phyloP scores from a whole-genome alignment of 345 rosid genomes.

The Pistacia atlantica region DNA sequence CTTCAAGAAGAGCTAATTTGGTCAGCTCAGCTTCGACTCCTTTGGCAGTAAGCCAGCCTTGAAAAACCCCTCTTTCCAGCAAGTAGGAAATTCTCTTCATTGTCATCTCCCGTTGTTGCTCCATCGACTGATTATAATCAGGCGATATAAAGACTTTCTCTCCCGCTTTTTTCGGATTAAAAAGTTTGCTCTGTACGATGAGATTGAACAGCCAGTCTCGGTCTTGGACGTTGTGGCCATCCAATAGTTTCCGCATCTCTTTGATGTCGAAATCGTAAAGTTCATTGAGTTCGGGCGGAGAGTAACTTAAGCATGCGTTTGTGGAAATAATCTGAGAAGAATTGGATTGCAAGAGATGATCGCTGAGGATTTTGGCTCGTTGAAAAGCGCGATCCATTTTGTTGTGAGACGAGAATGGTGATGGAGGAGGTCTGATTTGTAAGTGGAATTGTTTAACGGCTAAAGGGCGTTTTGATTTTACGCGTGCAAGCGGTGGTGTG shows the following conservation, averaged over 20 bases:
- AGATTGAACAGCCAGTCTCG: conserved; percentile 84
- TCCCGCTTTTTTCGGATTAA: conserved; percentile 69
- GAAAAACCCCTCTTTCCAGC: conserved; percentile 61
- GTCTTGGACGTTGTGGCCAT: conserved; percentile 65
- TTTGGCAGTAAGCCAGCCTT: conserved; percentile 70
- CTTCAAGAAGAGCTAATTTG: conserved; percentile 64
- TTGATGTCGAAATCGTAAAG: conserved; percentile 46
- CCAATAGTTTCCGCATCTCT: conserved; percentile 72
- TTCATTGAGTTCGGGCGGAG: conserved; percentile 72
- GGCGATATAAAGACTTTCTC: conserved; percentile 72
- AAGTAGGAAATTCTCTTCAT: conserved; percentile 64
- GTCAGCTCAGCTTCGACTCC: conserved; percentile 63
- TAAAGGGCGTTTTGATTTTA: not conserved
- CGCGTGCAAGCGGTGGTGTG: not conserved
- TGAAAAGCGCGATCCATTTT: conserved; percentile 51
- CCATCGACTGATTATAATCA: conserved; percentile 89
- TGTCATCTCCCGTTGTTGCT: conserved; percentile 88
- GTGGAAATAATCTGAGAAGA: conserved; percentile 30
- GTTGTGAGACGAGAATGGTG: not conserved
- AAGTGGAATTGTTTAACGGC: not conserved
- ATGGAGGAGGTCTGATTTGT: too few relatives aligned
- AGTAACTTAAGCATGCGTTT: conserved; percentile 57
- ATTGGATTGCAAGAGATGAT: conserved; percentile 53
- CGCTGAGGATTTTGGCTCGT: conserved; percentile 51
- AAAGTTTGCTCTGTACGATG: conserved; percentile 65